A percentile compares a stretch with the other conserved stretches of the same genome.
Evolutionary conservation across 1,139 yeast species (phyloP).

Genomic region (Yamadazyma diospyri): DNA sequence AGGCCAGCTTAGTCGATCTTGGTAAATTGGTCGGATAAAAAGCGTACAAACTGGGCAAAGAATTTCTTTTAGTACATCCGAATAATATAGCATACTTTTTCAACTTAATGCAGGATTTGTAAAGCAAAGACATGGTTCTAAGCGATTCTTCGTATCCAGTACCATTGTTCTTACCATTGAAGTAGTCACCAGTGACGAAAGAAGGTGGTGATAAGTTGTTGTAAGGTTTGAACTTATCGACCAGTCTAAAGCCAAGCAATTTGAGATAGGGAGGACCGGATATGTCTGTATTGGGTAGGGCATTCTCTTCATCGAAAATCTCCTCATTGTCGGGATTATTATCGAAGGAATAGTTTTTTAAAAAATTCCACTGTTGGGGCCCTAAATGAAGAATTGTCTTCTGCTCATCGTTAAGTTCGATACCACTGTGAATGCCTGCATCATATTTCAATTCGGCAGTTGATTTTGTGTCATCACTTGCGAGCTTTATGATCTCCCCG

Average conservation of each 20-base stretch:
- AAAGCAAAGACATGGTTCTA: constrained; percentile 65
- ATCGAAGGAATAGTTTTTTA: constrained; percentile 36
- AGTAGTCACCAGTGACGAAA: constrained; percentile 50
- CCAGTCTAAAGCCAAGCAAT: constrained; percentile 63
- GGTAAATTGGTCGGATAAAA: constrained; percentile 51
- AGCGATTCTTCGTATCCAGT: constrained; percentile 57
- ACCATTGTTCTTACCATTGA: constrained; percentile 28
- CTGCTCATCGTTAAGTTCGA: constrained; percentile 27
- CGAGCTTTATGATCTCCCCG: constrained; percentile 18
- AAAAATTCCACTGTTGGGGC: constrained; percentile 25
- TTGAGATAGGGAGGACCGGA: constrained; percentile 41
- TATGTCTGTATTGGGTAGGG: constrained; percentile 15
- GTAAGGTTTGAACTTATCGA: constrained; percentile 41
- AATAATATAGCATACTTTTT: constrained; percentile 65
- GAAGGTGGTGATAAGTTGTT: constrained; percentile 54
- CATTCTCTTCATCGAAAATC: constrained; percentile 15
- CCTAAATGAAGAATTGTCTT: constrained; percentile 27
- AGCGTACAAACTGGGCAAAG: constrained; percentile 59
- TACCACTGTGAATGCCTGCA: constrained; percentile 28
- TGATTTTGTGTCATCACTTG: constrained; percentile 14
- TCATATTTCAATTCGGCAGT: constrained; percentile 41
- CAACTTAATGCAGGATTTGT: constrained; percentile 52
- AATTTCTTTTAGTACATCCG: constrained; percentile 56
- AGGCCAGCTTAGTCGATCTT: constrained; percentile 16
- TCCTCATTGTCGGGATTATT: constrained; percentile 26